These are phyloP conservation scores for Ustilago cynodontis DNA, from an alignment of 1,284 basidiomycete species.

Conservation along the genomic window DNA sequence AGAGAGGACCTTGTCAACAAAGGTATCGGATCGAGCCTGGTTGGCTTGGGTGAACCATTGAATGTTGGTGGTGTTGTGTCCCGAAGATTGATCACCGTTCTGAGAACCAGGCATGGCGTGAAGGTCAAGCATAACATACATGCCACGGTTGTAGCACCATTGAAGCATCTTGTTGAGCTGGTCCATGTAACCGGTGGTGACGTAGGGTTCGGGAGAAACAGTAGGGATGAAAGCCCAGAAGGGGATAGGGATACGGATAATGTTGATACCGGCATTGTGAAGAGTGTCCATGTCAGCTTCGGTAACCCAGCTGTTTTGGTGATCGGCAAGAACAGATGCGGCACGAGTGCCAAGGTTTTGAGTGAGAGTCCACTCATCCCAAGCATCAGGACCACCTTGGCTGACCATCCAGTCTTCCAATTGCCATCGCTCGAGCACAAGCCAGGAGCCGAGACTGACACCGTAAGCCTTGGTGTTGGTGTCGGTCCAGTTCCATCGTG, in stretches of 20 bases:
- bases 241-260: slow-evolving; percentile 70
- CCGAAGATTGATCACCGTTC: slow-evolving; percentile 67
- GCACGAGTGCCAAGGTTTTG: slow-evolving; percentile 60
- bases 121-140: slow-evolving; percentile 71
- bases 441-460: slow-evolving; percentile 66
- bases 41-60: slow-evolving; percentile 56
- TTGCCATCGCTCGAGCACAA: slow-evolving; percentile 71
- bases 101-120: slow-evolving; percentile 72
- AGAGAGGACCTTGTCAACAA: slow-evolving; percentile 52
- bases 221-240: slow-evolving; percentile 69
- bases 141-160: slow-evolving; percentile 69
- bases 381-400: slow-evolving; percentile 63
- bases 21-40: slow-evolving; percentile 56
- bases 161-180: slow-evolving; percentile 60
- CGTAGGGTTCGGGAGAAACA: slow-evolving; percentile 55
- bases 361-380: slow-evolving; percentile 71
- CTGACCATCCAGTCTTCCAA: slow-evolving; percentile 71
- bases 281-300: slow-evolving; percentile 70
- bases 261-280: slow-evolving; percentile 65
- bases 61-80: slow-evolving; percentile 62
- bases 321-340: slow-evolving; percentile 57
- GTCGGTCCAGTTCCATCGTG: slow-evolving; percentile 66
- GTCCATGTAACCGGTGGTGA: slow-evolving; percentile 54
- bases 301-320: slow-evolving; percentile 70
- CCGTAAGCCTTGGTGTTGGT: slow-evolving; percentile 65